Base-by-base conservation (phyloP, 2,329 filamentous ascomycete species). In the Talaromyces marneffei region DNA sequence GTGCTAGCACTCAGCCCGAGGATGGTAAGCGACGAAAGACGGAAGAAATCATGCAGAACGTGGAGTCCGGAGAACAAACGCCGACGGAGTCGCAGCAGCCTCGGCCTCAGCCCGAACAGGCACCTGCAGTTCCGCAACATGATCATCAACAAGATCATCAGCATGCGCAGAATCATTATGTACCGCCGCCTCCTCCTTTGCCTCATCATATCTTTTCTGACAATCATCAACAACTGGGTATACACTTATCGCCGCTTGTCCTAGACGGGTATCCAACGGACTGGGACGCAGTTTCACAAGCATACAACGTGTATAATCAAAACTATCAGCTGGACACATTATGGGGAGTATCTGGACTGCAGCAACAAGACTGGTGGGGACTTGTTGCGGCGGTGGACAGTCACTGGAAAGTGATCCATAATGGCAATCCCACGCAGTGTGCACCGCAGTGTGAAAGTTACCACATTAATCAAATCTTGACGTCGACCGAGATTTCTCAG, bases 311-410 rank as follows among this genome's bases (percentile, higher is more conserved):
- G 16, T 78, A 77, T 52, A 78, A 78, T 39, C 68, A 74, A 10
- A 68, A 72, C 48, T 75, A 70, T 29, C 74, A 75, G 54, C 68
- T 78, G n/a, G 75, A 77, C 63, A 76, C 72, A 42, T 63, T 78
- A 4, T 76, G 74, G 69, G 70, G 73, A 10, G 67, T 78, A 9
- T 78, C 75, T 3, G 76, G 76, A 35, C 68, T 78, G 5, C 71
- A 74, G 57, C 73, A 76, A 42, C 71, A 72, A 2, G 74, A 78
- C 56, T 78, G 75, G 75, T 74, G 74, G 40, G 75, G 75, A 1
- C 53, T 78, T 5, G 74, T 78, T n/a, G 76, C 76, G 27, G 75
- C 76, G 12, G 69, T 78, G n/a, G 76, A 78, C 64, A 76, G 74
- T 57, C 76, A 78, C 65, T 78, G 75, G 55, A 72, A 77, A 23